Conservation (phyloP, 2,329 filamentous ascomycete genomes). For the Berkeleyomyces rouxiae region DNA sequence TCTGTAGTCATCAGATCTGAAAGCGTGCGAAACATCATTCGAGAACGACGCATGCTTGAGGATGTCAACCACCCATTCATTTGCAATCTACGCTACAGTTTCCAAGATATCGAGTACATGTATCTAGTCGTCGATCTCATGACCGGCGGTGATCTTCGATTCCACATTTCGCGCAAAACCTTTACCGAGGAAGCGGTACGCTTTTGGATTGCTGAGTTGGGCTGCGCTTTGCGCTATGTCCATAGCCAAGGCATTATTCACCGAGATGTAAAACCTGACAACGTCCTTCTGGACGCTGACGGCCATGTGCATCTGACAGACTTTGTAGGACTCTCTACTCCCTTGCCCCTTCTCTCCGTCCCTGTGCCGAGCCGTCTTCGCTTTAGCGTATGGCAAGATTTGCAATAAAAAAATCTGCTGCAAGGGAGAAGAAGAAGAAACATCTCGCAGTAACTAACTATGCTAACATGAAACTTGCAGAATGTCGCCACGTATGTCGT, state of each 20-base stretch:
- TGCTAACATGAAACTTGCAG: constrained; percentile 32
- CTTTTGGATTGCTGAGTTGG: constrained; percentile 93
- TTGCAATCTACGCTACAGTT: constrained; percentile 96
- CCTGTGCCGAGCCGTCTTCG: background rate
- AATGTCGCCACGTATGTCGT: constrained; percentile 93
- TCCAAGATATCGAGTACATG: constrained; percentile 98
- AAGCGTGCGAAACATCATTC: constrained; percentile 94
- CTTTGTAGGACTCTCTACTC: constrained; percentile 48
- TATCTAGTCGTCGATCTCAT: constrained; percentile 96
- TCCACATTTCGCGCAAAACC: constrained; percentile 93
- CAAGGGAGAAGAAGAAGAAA: background rate
- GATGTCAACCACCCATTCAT: constrained; percentile 96
- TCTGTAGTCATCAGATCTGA: constrained; percentile 78
- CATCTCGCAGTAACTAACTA: background rate
- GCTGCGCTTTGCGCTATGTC: constrained; percentile 77
- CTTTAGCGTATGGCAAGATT: background rate
- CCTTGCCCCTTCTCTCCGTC: background rate
- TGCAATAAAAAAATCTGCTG: background rate
- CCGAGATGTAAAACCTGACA: constrained; percentile 82
- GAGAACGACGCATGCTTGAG: constrained; percentile 93
- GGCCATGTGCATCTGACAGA: constrained; percentile 95
- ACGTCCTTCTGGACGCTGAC: constrained; percentile 72
- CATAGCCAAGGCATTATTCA: constrained; percentile 79
- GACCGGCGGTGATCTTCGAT: constrained; percentile 90
- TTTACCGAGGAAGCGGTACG: constrained; percentile 94